phyloP scores from a whole-genome alignment of 2,329 filamentous ascomycete species.

The Penicillium capsulatum region DNA sequence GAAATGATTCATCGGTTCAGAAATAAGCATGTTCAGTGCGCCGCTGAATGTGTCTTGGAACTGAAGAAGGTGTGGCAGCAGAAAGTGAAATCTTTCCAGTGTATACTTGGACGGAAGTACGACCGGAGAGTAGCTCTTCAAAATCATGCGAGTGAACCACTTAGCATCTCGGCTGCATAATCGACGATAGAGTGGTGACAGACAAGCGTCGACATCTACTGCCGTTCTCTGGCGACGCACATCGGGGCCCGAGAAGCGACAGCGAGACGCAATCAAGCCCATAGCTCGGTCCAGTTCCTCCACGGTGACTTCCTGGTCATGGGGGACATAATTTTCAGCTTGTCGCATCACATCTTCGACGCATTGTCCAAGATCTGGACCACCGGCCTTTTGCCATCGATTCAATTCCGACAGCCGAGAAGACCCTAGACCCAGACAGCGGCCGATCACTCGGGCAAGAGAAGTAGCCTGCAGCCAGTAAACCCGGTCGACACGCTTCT shows the following conservation, averaged over 20 bases:
- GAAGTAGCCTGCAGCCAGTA: constrained; percentile 62
- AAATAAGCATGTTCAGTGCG: constrained; percentile 54
- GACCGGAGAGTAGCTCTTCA: constrained; percentile 71
- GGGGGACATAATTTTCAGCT: constrained; percentile 49
- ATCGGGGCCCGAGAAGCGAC: constrained; percentile 65
- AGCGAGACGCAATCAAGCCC: constrained; percentile 62
- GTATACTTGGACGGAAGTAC: constrained; percentile 55
- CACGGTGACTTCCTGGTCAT: constrained; percentile 53
- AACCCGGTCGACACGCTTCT: constrained; percentile 71
- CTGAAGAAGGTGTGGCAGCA: constrained; percentile 65
- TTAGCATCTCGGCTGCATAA: constrained; percentile 69
- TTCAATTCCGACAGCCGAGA: constrained; percentile 60
- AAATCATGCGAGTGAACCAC: constrained; percentile 76
- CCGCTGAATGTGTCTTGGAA: constrained; percentile 65
- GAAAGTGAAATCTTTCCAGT: constrained; percentile 61
- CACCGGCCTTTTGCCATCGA: constrained; percentile 57
- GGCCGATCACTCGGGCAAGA: constrained; percentile 64
- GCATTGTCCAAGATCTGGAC: constrained; percentile 67
- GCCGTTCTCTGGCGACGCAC: constrained; percentile 46
- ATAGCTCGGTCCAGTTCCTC: constrained; percentile 69
- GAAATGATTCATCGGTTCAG: constrained; percentile 33
- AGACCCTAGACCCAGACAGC: constrained; percentile 61
- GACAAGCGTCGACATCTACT: constrained; percentile 42
- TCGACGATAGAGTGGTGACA: constrained; percentile 57
- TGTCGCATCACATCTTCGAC: constrained; percentile 60